phyloP scores from a whole-genome alignment of 2,329 filamentous ascomycete genomes.

The Colletotrichum liriopes region DNA sequence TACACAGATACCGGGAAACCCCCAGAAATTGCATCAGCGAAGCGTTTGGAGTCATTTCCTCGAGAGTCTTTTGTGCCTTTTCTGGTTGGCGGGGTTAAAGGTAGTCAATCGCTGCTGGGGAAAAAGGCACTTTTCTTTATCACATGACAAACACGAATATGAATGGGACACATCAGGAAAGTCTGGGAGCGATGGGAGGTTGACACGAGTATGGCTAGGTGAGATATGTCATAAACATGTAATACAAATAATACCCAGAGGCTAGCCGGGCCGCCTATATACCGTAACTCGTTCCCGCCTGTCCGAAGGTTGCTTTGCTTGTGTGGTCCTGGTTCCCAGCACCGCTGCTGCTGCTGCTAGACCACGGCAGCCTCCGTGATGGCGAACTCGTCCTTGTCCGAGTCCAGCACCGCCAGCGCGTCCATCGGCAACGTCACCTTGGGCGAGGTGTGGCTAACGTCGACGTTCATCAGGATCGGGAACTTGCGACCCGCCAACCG shows the following conservation, averaged over 20 bases:
- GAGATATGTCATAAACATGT: constrained; percentile 21
- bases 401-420: constrained; percentile 56
- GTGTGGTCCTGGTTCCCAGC: not conserved
- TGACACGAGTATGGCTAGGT: constrained; percentile 4
- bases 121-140: not conserved
- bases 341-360: not conserved
- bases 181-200: constrained; percentile 7
- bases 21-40: constrained; percentile 45
- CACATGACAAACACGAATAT: constrained; percentile 26
- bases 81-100: constrained; percentile 32
- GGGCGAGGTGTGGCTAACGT: constrained; percentile 60
- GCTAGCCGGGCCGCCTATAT: not conserved
- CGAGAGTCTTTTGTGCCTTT: constrained; percentile 23
- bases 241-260: constrained; percentile 39
- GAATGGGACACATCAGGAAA: constrained; percentile 14
- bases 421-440: constrained; percentile 60
- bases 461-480: constrained; percentile 59
- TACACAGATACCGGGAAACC: constrained; percentile 25
- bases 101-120: constrained; percentile 16
- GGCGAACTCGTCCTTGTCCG: constrained; percentile 54
- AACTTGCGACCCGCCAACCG: constrained; percentile 50
- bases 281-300: not conserved
- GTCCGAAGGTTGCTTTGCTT: not conserved
- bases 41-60: constrained; percentile 44
- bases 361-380: constrained; percentile 47